A percentile compares a stretch with the other conserved stretches of the same genome.
Conservation (phyloP, 140 eudicot species). For the Senecio squalidus region DNA sequence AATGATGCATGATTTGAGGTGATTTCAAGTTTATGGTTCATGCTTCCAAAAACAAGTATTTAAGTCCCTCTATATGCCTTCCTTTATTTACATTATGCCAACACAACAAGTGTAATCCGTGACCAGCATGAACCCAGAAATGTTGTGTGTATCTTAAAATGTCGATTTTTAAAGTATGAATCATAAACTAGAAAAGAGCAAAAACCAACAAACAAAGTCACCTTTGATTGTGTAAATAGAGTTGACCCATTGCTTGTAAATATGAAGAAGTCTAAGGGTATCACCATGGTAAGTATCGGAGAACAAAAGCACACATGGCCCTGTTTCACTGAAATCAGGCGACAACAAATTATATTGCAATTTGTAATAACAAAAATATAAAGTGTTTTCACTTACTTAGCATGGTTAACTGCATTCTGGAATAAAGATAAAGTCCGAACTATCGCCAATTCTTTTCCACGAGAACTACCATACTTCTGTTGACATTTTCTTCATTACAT, state of each 20-base stretch:
- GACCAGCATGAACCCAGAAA: background rate
- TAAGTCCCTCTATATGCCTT: no score
- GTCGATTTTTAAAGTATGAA: background rate
- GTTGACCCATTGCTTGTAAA: slow-evolving; percentile 85
- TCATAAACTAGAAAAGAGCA: background rate
- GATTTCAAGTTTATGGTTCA: background rate
- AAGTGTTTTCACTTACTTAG: slow-evolving; percentile 63
- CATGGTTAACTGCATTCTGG: slow-evolving; percentile 63
- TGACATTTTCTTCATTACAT: slow-evolving; percentile 51
- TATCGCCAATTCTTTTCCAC: slow-evolving; percentile 82
- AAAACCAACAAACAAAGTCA: slow-evolving; percentile 11
- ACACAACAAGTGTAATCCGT: no score
- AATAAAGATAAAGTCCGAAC: slow-evolving; percentile 68
- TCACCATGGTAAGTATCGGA: slow-evolving; percentile 74
- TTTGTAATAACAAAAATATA: background rate
- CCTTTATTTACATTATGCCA: no score
- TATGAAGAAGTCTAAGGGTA: slow-evolving; percentile 57
- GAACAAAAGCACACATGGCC: slow-evolving; percentile 61
- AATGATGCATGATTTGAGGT: background rate
- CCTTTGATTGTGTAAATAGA: slow-evolving; percentile 73
- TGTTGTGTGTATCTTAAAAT: background rate
- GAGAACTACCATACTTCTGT: slow-evolving; percentile 53
- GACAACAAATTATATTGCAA: background rate
- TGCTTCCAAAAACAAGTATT: background rate
- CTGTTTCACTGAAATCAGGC: slow-evolving; percentile 37